phyloP scores from a whole-genome alignment of 2,329 filamentous ascomycete genomes.

The Fusarium falciforme region DNA sequence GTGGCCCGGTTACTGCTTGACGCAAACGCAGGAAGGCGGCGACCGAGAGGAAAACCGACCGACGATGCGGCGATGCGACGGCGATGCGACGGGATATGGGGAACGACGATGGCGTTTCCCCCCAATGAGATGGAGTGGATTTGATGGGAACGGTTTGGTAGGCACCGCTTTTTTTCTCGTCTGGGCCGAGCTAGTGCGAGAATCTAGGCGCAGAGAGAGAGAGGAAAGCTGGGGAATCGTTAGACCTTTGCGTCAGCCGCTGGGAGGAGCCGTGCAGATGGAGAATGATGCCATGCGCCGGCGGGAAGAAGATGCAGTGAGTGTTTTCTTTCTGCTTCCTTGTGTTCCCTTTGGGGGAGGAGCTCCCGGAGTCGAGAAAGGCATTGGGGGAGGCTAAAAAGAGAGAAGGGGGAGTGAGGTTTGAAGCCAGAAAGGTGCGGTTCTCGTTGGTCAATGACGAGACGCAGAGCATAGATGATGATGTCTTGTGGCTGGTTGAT shows the following conservation, averaged over 20 bases:
- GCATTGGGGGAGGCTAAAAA: conserved; percentile 1
- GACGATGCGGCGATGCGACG: conserved; percentile 38
- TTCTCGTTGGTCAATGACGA: conserved; percentile 39
- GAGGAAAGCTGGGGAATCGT: conserved; percentile 36
- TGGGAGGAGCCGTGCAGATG: conserved; percentile 13
- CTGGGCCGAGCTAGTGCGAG: conserved; percentile 1
- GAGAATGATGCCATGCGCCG: not conserved
- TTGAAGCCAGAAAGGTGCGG: not conserved
- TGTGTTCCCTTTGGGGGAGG: not conserved
- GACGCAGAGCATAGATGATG: conserved; percentile 8
- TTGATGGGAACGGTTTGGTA: conserved; percentile 37
- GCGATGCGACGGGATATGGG: conserved; percentile 30
- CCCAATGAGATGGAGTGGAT: conserved; percentile 44
- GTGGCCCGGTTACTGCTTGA: conserved; percentile 39
- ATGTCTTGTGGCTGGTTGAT: conserved; percentile 33
- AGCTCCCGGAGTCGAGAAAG: not conserved
- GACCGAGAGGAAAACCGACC: conserved; percentile 42
- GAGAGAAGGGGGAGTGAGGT: conserved; percentile 1
- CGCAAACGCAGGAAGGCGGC: conserved; percentile 30
- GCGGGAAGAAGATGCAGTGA: conserved; percentile 4
- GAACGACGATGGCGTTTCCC: conserved; percentile 29
- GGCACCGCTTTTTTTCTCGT: conserved; percentile 34
- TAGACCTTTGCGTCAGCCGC: conserved; percentile 20
- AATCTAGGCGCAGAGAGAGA: conserved; percentile 14
- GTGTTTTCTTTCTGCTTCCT: conserved; percentile 2